Evolutionary conservation across 345 rosid genomes (phyloP).

Genomic region (Rubroshorea leprosula): DNA sequence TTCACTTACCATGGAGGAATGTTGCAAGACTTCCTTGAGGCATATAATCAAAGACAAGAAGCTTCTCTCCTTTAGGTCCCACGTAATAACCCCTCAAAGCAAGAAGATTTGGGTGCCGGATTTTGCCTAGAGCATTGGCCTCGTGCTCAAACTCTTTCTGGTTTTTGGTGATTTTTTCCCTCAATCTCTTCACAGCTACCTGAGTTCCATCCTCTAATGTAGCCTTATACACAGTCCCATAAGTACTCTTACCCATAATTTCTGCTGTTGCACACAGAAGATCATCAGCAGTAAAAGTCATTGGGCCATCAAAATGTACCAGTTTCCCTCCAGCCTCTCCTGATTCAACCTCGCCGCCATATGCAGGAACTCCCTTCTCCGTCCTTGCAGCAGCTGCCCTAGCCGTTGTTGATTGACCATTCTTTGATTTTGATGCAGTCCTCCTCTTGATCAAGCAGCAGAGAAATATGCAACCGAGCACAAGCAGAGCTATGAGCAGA

Average conservation of each 20-base stretch:
- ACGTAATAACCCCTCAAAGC: slow-evolving; percentile 85
- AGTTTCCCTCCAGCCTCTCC: slow-evolving; percentile 87
- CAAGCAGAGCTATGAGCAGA: slow-evolving; percentile 45
- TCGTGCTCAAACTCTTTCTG: slow-evolving; percentile 78
- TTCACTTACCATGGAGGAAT: slow-evolving; percentile 73
- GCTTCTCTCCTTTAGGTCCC: slow-evolving; percentile 97
- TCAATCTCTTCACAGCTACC: slow-evolving; percentile 82
- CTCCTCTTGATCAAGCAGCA: slow-evolving; percentile 65
- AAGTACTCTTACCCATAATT: slow-evolving; percentile 93
- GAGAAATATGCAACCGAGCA: slow-evolving; percentile 50
- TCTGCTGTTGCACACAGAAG: slow-evolving; percentile 96
- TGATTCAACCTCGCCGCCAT: slow-evolving; percentile 44
- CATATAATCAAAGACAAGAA: slow-evolving; percentile 92
- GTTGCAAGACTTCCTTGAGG: slow-evolving; percentile 80
- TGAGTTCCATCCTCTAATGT: slow-evolving; percentile 91
- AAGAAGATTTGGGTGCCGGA: slow-evolving; percentile 75
- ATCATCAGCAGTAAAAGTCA: slow-evolving; percentile 90
- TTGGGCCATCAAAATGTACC: slow-evolving; percentile 89
- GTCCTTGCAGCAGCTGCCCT: slow-evolving; percentile 27
- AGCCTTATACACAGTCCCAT: slow-evolving; percentile 92
- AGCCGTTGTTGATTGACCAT: slow-evolving; percentile 26
- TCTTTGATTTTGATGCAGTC: slow-evolving; percentile 31
- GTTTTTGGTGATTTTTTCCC: slow-evolving; percentile 82
- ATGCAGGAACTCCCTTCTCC: slow-evolving; percentile 41
- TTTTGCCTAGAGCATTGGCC: slow-evolving; percentile 61